Conservation (phyloP, 2,329 filamentous ascomycete genomes). For the Teratosphaeria viscida region DNA sequence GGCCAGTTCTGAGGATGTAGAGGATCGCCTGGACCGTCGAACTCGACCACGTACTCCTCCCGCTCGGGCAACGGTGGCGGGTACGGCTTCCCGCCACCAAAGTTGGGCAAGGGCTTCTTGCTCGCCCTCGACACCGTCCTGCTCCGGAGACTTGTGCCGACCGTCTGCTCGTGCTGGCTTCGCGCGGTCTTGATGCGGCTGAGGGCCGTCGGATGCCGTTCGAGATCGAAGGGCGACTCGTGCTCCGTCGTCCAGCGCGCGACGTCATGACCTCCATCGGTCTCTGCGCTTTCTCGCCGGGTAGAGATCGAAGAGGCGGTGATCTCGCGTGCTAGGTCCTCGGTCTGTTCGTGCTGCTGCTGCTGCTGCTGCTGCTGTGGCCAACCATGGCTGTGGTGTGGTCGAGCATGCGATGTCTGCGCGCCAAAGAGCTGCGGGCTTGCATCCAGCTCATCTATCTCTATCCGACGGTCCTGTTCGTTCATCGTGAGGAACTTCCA, state of each 20-base stretch:
- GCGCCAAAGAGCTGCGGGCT: constrained; percentile 28
- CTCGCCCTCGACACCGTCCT: constrained; percentile 40
- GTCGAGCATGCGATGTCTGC: neutral
- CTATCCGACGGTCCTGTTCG: constrained; percentile 45
- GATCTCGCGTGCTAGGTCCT: constrained; percentile 9
- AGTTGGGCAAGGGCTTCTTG: constrained; percentile 51
- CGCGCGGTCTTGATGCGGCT: constrained; percentile 59
- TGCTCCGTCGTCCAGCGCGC: constrained; percentile 53
- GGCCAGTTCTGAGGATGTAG: constrained; percentile 84
- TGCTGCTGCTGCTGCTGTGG: constrained; percentile 12
- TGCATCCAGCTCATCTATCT: constrained; percentile 46
- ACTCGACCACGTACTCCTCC: constrained; percentile 63
- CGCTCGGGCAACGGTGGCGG: constrained; percentile 7
- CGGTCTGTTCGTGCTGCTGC: constrained; percentile 19
- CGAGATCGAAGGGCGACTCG: constrained; percentile 42
- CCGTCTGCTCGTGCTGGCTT: constrained; percentile 59
- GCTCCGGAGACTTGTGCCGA: constrained; percentile 43
- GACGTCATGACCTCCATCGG: constrained; percentile 37
- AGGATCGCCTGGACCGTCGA: constrained; percentile 73
- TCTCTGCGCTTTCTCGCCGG: constrained; percentile 22
- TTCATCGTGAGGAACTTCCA: constrained; percentile 30
- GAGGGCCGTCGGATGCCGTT: constrained; percentile 58
- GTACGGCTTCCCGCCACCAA: constrained; percentile 50
- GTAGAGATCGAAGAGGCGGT: constrained; percentile 33
- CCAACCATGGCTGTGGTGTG: constrained; percentile 18